A percentile compares a stretch with the other conserved stretches of the same genome.
Conservation (phyloP, 2,329 filamentous ascomycete genomes). For the Claviceps cyperi region DNA sequence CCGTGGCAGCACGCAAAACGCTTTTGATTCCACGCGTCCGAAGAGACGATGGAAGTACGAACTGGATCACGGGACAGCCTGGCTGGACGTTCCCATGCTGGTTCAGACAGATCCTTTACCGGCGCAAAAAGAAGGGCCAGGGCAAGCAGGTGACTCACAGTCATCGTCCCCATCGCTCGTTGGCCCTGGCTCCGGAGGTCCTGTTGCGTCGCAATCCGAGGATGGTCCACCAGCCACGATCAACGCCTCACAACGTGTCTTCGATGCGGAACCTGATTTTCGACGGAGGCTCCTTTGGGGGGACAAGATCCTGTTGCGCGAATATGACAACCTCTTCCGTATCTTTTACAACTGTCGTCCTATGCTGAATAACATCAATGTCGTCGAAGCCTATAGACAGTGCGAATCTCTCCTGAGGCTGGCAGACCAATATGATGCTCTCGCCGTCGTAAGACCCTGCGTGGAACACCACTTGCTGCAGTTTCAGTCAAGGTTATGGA, state of each 20-base stretch:
- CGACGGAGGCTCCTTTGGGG: too few species aligned
- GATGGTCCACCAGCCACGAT: conserved; percentile 25
- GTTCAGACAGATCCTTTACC: conserved; percentile 54
- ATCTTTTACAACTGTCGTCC: conserved; percentile 93
- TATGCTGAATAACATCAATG: conserved; percentile 68
- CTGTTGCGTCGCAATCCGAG: conserved; percentile 13
- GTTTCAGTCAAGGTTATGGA: conserved; percentile 83
- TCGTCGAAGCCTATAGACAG: conserved; percentile 83
- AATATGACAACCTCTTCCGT: conserved; percentile 92
- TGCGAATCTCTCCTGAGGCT: conserved; percentile 80
- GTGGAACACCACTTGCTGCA: conserved; percentile 89
- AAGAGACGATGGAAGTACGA: conserved; percentile 70
- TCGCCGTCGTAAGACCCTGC: conserved; percentile 73
- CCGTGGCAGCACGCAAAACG: background rate
- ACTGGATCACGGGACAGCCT: conserved; percentile 59
- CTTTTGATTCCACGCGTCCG: conserved; percentile 6
- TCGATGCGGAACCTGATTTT: conserved; percentile 25
- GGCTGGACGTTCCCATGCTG: conserved; percentile 70
- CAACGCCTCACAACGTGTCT: conserved; percentile 27
- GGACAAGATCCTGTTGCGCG: conserved; percentile 65
- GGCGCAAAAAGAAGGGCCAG: background rate
- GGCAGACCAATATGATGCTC: conserved; percentile 89
- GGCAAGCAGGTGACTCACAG: conserved; percentile 2
- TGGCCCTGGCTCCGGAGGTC: conserved; percentile 19
- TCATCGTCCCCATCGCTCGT: conserved; percentile 17